Base-by-base conservation (phyloP, 2,329 filamentous ascomycete genomes). In the Hymenoscyphus repandus region DNA sequence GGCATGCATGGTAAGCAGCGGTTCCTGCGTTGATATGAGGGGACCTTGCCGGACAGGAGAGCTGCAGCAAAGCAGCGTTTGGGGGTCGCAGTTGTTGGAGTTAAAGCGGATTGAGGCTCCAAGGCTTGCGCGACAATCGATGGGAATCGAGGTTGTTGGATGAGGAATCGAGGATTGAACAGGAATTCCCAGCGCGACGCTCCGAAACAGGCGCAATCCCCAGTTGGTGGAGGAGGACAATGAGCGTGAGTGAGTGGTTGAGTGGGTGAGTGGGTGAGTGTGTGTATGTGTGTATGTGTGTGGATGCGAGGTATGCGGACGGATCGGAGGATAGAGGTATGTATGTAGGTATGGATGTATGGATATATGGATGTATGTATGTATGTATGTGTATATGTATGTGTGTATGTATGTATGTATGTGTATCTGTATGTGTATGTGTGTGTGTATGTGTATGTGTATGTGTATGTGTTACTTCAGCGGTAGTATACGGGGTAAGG, bases 1-100 rank as follows among this genome's bases (percentile, higher is more conserved):
- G 62, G 63, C 64, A 66, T 67, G 65, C 64, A 66, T 66, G 64
- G 63, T 66, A 64, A 67, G 60, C 60, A 61, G 57, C 59, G 55
- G 63, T 65, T 65, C 62, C 62, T 65, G 59, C 60, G 61, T 64
- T 58, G 60, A 62, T 52, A 60, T 55, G 52, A 50, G 53, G 61
- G 39, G 33, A 32, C 15, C 34, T 39, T 20, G 34, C 45, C 22
- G 45, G 34, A 41, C 55, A 53, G 50, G 43, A 41, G 50, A 58
- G 59, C 62, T 62, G 62, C 62, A 61, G 60, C 51, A 27, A 7
- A 7, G 7, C 22, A 49, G 50, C 57, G 54, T 59, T 61, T 55
- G 52, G 55, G 53, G 52, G 48, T 53, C 54, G 45, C 43, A 51
- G 48, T 51, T 50, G 18, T 10, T 27, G 17, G 40, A 40, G 13